Base-by-base conservation (phyloP, 2,329 filamentous ascomycete genomes). In the Colletotrichum sojae region DNA sequence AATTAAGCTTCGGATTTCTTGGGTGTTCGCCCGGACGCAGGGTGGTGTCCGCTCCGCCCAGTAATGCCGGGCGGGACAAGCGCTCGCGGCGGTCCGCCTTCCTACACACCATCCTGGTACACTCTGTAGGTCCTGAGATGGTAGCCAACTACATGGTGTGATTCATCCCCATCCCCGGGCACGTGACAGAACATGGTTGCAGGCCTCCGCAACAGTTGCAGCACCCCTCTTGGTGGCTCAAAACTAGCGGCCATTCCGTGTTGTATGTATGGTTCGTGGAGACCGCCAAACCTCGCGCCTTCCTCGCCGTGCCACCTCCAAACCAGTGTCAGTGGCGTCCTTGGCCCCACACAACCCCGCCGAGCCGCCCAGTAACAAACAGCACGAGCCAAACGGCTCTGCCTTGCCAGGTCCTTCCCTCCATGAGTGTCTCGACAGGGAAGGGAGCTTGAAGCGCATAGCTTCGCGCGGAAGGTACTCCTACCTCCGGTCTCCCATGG, bases 401-500 rank as follows among this genome's bases (percentile, higher is more conserved):
- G 15, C 39, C 49, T n/a, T 56, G 39, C 39, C 51, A 49, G 39
- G 39, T 60, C 63, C 49, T 66, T 66, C 56, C 49, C 43, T 53
- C 40, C 49, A 62, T 25, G 2, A 45, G 25, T 53, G 48, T 15
- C 43, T 49, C 27, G 40, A 49, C 51, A 8, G 18, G 53, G 20
- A 57, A 64, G 45, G 40, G 18, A 13, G 25, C 51, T 56, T 61
- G 40, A n/a, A 43, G 40, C 4, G 16, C 40, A 6, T 15, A n/a
- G 16, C 13, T 43, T 15, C 40, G 3, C 16, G 15, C 40, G 13
- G 31, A n/a, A 45, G 57, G 31, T 52, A n/a, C 36, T n/a, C 36
- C 45, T 27, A 13, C 53, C 54, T 36, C 40, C 31, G 31, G 8
- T 36, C 25, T 51, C 1, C 27, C 6, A 18, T 15, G 2, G 16